Evolutionary conservation across 441 rosid genomes (phyloP).

Genomic region (Erodium texanum): DNA sequence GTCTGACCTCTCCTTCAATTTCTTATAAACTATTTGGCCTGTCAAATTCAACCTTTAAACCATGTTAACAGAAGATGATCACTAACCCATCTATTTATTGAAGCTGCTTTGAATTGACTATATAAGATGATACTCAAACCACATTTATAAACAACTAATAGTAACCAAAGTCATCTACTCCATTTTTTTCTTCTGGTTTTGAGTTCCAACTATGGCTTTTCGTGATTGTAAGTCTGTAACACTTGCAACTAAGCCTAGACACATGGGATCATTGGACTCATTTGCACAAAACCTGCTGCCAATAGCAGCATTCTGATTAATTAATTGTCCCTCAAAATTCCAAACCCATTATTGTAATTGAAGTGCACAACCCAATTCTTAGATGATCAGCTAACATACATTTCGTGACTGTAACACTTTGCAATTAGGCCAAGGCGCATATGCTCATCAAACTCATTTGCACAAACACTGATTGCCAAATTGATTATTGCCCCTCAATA

Average conservation of each 20-base stretch:
- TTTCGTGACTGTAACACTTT: not conserved
- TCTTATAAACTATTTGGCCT: constrained; percentile 84
- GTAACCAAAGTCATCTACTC: too few relatives aligned
- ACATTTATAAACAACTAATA: not conserved
- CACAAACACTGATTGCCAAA: not conserved
- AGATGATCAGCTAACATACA: too few relatives aligned
- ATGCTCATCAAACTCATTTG: not conserved
- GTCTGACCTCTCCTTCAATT: constrained; percentile 70
- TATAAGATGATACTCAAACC: not conserved
- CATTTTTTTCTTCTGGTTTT: too few relatives aligned
- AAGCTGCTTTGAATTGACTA: not conserved
- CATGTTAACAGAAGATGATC: not conserved
- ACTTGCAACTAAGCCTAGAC: too few relatives aligned
- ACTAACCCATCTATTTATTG: not conserved
- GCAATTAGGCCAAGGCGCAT: not conserved
- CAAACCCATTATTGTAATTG: too few relatives aligned
- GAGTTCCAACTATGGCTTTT: too few relatives aligned
- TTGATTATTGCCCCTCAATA: not conserved
- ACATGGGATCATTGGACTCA: too few relatives aligned
- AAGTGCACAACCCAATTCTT: not conserved
- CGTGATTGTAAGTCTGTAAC: too few relatives aligned
- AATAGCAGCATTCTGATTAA: too few relatives aligned
- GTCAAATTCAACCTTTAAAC: constrained; percentile 21
- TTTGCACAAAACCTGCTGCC: too few relatives aligned
- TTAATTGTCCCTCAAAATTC: too few relatives aligned